Base-by-base conservation (phyloP, 805 yeast species). In the Peterozyma xylosa region DNA sequence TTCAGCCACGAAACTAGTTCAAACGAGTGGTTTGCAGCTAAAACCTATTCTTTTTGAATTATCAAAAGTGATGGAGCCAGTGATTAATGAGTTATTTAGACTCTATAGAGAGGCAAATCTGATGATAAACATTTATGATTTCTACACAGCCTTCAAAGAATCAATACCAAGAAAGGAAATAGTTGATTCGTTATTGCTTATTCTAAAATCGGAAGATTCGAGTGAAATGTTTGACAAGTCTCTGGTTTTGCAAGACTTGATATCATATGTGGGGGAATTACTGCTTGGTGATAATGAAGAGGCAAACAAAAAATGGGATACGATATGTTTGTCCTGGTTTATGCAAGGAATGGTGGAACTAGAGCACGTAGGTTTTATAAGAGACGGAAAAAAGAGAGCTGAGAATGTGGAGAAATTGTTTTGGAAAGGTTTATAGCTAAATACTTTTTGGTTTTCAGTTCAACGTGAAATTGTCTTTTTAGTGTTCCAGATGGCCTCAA, bases 51-150 rank as follows among this genome's bases (percentile, higher is more conserved):
- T 57, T 48, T 47, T 48, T 17, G 50, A 56, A 34, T 48, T 74
- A 18, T 64, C 63, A 49, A 55, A 61, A 38, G 38, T 58, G 1
- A 51, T 74, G 38, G 76, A 72, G 16, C 89, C 89, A 1, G 63
- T 77, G 3, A 54, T 80, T 6, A 65, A 76, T 30, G 76, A 73
- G 40, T 57, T 89, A 43, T 89, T 77, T 62, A 73, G 76, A 39
- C 67, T 86, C 13, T 83, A 82, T 57, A 75, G 93, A 47, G 96
- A 89, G 52, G 90, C 96, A 0, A 84, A 86, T 18, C 68, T 80
- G 2, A 64, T 71, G 30, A 71, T 62, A 34, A 64, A 64, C 42
- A 51, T 64, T 18, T 62, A 53, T 45, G 67, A 64, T 45, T 61
- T 64, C 42, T 64, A 58, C 48, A 50, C 50, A 30, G 66, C 59